These are phyloP conservation scores for Platanus orientalis DNA, from an alignment of 164 flowering plant genomes.

Conservation along the genomic window DNA sequence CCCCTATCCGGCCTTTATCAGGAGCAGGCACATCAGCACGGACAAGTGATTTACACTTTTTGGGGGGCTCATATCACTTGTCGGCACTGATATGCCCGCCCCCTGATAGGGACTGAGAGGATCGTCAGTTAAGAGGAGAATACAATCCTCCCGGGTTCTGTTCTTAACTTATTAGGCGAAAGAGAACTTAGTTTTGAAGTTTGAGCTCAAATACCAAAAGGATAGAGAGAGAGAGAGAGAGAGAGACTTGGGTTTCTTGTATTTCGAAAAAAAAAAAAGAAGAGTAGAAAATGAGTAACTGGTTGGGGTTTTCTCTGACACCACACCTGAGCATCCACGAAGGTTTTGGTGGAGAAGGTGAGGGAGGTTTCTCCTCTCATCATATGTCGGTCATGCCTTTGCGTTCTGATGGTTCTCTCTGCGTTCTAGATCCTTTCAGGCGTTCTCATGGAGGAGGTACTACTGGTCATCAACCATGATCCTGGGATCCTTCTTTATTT, in stretches of 20 bases:
- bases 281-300: constrained; percentile 44
- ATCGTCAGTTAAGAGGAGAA: too few species aligned
- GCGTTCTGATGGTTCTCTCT: constrained; percentile 64
- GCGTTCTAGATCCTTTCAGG: constrained; percentile 33
- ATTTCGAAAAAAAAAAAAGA: too few species aligned
- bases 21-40: too few species aligned
- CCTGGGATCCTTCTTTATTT: too few species aligned
- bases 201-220: constrained; percentile 33
- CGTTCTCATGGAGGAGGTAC: constrained; percentile 22
- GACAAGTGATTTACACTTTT: too few species aligned
- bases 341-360: constrained; percentile 17
- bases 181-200: constrained; percentile 16
- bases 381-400: constrained; percentile 50
- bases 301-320: constrained; percentile 77
- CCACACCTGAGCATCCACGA: constrained; percentile 52
- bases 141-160: constrained; percentile 3
- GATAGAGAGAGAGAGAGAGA: constrained; percentile 15
- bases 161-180: neutral
- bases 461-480: too few species aligned
- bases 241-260: constrained; percentile 9
- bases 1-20: too few species aligned
- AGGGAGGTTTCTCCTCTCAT: constrained; percentile 14
- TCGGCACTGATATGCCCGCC: too few species aligned
- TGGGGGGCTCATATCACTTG: too few species aligned
- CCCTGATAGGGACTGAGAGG: too few species aligned